Conservation (phyloP, 169 alveolate species). For the Plasmodium gaboni region DNA sequence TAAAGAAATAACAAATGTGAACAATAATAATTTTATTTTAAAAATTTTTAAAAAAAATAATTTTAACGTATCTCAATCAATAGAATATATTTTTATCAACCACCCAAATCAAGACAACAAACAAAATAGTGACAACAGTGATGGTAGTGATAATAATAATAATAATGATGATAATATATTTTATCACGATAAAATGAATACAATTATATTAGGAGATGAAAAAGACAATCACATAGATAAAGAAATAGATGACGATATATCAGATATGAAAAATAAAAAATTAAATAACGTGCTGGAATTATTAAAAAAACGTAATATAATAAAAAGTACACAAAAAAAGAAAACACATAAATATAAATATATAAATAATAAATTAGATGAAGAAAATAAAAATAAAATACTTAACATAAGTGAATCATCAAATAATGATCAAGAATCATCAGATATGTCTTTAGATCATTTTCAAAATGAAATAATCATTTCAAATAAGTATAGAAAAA, state of each 20-base stretch:
- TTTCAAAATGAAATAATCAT: constrained; percentile 7
- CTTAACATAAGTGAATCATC: constrained; percentile 5
- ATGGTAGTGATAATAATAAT: background rate
- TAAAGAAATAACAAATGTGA: constrained; percentile 23
- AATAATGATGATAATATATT: background rate
- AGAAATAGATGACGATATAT: background rate
- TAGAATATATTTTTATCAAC: constrained; percentile 11
- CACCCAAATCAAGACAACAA: background rate
- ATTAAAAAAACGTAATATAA: constrained; percentile 15
- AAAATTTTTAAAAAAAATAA: constrained; percentile 30
- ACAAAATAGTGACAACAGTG: background rate
- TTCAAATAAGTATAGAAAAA: constrained; percentile 33
- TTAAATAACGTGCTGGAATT: constrained; percentile 26
- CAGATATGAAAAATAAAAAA: background rate
- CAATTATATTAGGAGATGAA: background rate
- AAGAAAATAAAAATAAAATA: constrained; percentile 41
- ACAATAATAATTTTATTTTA: constrained; percentile 5
- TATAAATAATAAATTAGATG: constrained; percentile 18
- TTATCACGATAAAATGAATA: background rate
- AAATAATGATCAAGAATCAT: background rate
- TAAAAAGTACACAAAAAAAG: constrained; percentile 30
- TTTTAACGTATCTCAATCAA: constrained; percentile 16
- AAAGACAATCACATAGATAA: background rate
- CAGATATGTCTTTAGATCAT: background rate
- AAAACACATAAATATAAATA: constrained; percentile 29